These are phyloP conservation scores for Alternaria hordeiaustralica DNA, from an alignment of 2,329 filamentous ascomycete species.

Conservation along the genomic window DNA sequence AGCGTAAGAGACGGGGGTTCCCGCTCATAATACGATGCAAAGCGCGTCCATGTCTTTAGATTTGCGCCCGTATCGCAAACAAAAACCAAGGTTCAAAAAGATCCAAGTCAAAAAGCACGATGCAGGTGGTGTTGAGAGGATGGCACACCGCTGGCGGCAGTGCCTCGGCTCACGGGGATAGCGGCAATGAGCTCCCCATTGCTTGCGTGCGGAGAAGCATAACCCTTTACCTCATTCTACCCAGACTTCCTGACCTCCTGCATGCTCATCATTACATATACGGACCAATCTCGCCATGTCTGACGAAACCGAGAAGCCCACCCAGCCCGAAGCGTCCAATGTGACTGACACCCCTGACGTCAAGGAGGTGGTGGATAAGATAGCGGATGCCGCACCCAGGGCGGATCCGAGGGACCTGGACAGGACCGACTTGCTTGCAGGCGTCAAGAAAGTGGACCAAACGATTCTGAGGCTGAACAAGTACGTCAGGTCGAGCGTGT, in stretches of 20 bases:
- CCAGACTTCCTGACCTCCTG: conserved; percentile 18
- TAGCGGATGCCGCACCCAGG: conserved; percentile 22
- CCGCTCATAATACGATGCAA: background rate
- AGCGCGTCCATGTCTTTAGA: background rate
- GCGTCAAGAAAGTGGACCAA: conserved; percentile 46
- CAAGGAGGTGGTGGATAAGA: conserved; percentile 36
- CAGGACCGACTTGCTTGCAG: conserved; percentile 29
- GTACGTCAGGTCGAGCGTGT: conserved; percentile 27
- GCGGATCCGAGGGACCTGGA: conserved; percentile 20
- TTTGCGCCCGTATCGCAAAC: background rate
- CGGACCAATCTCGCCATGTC: conserved; percentile 35
- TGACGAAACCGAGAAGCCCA: conserved; percentile 37
- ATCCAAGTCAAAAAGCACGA: background rate
- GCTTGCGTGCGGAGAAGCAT: conserved; percentile 23
- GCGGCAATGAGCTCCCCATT: background rate
- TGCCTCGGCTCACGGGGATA: conserved; percentile 25
- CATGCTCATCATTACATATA: conserved; percentile 8
- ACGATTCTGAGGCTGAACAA: conserved; percentile 54
- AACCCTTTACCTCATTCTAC: conserved; percentile 16
- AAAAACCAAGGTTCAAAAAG: background rate
- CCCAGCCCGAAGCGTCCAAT: conserved; percentile 45
- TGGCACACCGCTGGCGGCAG: background rate
- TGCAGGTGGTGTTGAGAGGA: background rate
- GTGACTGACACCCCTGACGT: conserved; percentile 18
- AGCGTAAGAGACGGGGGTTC: background rate